Base-by-base conservation (phyloP, 176 grass and related monocot species). In the Areca catechu region DNA sequence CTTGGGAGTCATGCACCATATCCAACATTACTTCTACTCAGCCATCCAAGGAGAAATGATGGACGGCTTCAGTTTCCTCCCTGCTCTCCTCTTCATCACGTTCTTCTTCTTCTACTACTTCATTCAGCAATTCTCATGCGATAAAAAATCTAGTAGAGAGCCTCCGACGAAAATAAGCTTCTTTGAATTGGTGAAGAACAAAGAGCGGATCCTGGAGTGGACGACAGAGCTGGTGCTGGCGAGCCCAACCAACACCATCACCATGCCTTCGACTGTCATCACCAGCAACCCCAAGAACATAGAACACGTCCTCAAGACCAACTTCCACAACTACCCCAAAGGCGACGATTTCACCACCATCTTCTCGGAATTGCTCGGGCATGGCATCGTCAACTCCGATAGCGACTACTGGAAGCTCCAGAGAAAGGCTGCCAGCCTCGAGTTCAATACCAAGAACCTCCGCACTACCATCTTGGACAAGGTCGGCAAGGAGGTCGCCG, bases 101-200 rank as follows among this genome's bases (percentile, higher is more conserved):
- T 10, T 43, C 34, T 43, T 43, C 9, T 43, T 43, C 9, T 43
- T 12, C 34, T 43, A 43, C 34, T 43, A 12, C 34, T 43, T 37
- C 7, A 43, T 43, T 0, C 34, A 12, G 1, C 10, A 14, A 0
- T 12, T 7, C 10, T 43, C 9, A 43, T 14, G 10, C 34, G 10
- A 43, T 7, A 43, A 10, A 10, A 43, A 43, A 29, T 29, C 27
- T 28, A 28, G 27, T 28, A 28, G 27, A 28, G 0, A 28, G 27
- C 27, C 27, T 29, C 27, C 27, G 27, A 29, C 27, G 27, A 43
- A 43, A 10, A 43, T 43, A 3, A 43, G 34, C 79, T 76, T 93
- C 20, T 83, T 80, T 16, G 79, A 93, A 57, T 83, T 70, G 56
- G 6, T 93, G 3, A 61, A 72, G 17, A 93, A 93, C 70, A 73